phyloP scores from a whole-genome alignment of 495 filamentous ascomycete species.

The Neurospora sp. region DNA sequence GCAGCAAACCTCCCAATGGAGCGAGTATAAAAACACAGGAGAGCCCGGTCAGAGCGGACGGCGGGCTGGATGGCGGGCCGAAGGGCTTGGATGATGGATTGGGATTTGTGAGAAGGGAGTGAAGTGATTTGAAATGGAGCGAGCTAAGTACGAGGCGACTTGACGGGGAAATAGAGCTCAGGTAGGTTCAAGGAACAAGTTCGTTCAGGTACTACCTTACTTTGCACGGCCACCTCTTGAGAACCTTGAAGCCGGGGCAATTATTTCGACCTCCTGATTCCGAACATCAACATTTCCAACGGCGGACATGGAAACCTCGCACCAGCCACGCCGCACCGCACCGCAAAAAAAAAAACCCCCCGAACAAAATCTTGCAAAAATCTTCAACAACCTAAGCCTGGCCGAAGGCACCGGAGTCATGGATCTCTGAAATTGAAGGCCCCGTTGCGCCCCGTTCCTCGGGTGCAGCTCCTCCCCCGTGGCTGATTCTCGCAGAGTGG shows the following conservation, averaged over 20 bases:
- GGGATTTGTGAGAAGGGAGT: not conserved
- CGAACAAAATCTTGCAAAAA: not conserved
- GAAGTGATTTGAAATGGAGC: not conserved
- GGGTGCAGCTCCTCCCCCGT: not conserved
- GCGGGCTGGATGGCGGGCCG: not conserved
- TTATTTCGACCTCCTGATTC: not conserved
- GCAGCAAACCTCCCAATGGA: not conserved
- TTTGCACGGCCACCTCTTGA: not conserved
- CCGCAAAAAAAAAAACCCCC: not conserved
- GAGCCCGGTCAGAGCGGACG: not conserved
- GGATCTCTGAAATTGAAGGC: not conserved
- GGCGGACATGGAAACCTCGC: not conserved
- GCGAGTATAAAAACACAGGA: not conserved
- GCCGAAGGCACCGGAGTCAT: not conserved
- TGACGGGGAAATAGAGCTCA: not conserved
- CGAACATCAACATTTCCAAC: not conserved
- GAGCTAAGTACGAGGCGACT: not conserved
- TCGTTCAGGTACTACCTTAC: not conserved
- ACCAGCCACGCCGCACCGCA: not conserved
- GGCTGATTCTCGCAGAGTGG: not conserved
- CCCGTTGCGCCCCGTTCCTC: not conserved
- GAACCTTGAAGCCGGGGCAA: not conserved
- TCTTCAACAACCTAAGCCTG: not conserved
- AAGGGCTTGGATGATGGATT: not conserved
- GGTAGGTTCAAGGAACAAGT: not conserved